Base-by-base conservation (phyloP, 106 monocot genomes). In the Apostasia shenzhenica region DNA sequence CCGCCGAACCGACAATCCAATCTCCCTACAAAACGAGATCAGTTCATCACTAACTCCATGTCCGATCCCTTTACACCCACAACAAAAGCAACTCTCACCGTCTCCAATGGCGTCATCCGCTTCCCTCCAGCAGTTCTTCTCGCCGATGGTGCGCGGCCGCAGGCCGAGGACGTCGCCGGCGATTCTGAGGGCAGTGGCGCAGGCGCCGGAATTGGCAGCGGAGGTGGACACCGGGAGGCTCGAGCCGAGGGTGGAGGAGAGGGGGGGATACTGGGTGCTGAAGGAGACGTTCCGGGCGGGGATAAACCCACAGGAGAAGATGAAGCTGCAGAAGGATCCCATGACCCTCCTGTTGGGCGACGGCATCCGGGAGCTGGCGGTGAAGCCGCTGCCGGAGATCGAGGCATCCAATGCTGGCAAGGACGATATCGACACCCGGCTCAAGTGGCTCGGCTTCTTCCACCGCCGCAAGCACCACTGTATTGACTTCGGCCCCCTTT, bases 391-490 rank as follows among this genome's bases (percentile, higher is more conserved):
- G 61, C 82, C 86, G 62, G 95, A 86, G 72, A 80, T 92, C 53
- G 95, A 91, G 2, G 66, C 47, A 7, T 12, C 70, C 12, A 95
- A 95, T 86, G 38, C 59, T 14, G 51, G 45, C 60, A 95, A 95
- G 84, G 86, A 89, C 56, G 95, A 95, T 59, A 67, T 95, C 67
- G 95, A 95, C 61, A 82, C 84, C 11, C 79, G 95, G 10, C 95
- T 95, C 82, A 95, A 95, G 84, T 95, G 95, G 95, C 91, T 95
- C 67, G 95, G 95, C 54, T 79, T 95, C 63, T 95, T 95, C 82
- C 95, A 95, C 75, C 81, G 95, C 64, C 91, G 91, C 80, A 95
- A 95, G 72, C 91, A 91, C 38, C 95, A 95, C 7, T 95, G 95
- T 95, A 72, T 8, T 14, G 11, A 13, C 48, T 37, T 39, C 7